Percentiles rank a stretch among this genome's conserved stretches.
These are phyloP conservation scores for Hyaloperonospora arabidopsidis DNA, from an alignment of 352 stramenopile genomes.

Conservation along the genomic window DNA sequence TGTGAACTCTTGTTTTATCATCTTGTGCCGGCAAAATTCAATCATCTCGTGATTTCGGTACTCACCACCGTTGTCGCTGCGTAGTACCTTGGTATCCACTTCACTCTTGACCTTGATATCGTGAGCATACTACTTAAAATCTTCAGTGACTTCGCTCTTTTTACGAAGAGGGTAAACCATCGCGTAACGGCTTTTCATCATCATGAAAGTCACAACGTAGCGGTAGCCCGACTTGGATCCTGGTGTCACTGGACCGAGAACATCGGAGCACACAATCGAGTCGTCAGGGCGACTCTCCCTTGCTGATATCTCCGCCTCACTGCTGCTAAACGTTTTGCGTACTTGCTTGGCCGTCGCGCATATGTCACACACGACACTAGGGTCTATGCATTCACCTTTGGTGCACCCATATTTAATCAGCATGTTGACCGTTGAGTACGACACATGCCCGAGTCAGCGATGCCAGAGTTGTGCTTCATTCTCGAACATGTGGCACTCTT, in stretches of 20 bases:
- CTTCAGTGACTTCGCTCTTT: not conserved
- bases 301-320: too few species aligned
- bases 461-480: not conserved
- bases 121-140: not conserved
- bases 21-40: too few species aligned
- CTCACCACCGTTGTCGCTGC: too few species aligned
- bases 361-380: not conserved
- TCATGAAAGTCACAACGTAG: not conserved
- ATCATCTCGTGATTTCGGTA: too few species aligned
- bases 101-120: too few species aligned
- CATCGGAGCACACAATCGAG: not conserved
- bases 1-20: too few species aligned
- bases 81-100: too few species aligned
- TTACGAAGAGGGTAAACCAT: not conserved
- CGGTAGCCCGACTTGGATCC: constrained; percentile 1
- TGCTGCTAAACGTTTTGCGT: not conserved
- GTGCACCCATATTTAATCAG: not conserved
- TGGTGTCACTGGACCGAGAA: not conserved
- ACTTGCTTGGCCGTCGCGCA: not conserved
- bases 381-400: not conserved
- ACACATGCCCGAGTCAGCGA: not conserved
- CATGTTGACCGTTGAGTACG: not conserved
- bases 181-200: not conserved
- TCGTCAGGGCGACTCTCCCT: not conserved
- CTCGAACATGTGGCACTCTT: not conserved